phyloP scores from a whole-genome alignment of 2,329 filamentous ascomycete genomes.

The Raffaelea albimanens region DNA sequence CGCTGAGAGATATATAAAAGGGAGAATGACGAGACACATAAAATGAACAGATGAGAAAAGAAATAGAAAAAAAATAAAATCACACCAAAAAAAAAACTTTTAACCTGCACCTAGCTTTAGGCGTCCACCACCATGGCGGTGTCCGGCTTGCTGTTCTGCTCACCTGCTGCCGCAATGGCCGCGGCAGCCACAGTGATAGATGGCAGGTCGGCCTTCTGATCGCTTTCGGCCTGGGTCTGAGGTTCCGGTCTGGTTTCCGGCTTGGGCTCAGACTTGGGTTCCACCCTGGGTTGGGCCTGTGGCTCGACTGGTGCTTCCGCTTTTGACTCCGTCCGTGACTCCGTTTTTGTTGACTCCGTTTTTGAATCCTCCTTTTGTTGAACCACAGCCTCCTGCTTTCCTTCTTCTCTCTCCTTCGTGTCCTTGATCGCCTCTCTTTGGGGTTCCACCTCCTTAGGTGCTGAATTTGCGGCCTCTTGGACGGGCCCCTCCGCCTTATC shows the following conservation, averaged over 20 bases:
- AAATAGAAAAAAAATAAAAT: constrained; percentile 2
- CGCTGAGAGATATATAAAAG: not conserved
- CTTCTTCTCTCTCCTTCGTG: not conserved
- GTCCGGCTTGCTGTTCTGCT: not conserved
- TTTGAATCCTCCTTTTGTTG: not conserved
- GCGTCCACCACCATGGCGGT: constrained; percentile 9
- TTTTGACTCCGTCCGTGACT: not conserved
- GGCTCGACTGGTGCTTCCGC: not conserved
- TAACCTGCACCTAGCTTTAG: not conserved
- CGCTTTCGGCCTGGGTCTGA: not conserved
- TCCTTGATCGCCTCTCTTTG: not conserved
- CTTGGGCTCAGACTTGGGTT: not conserved
- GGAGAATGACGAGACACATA: not conserved
- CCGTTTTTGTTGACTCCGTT: not conserved
- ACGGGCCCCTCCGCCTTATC: no score
- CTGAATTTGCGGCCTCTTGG: no score
- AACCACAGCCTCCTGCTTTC: no score
- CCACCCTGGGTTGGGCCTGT: not conserved
- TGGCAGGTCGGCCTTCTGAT: not conserved
- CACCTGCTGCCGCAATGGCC: constrained; percentile 3
- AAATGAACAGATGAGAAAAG: not conserved
- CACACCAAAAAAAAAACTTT: constrained; percentile 1
- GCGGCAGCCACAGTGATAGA: constrained; percentile 7
- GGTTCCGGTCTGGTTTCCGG: not conserved
- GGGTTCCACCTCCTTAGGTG: not conserved